Evolutionary conservation across 139 green algal genomes (phyloP).

Genomic region (Chlamydomonas schloesseri): DNA sequence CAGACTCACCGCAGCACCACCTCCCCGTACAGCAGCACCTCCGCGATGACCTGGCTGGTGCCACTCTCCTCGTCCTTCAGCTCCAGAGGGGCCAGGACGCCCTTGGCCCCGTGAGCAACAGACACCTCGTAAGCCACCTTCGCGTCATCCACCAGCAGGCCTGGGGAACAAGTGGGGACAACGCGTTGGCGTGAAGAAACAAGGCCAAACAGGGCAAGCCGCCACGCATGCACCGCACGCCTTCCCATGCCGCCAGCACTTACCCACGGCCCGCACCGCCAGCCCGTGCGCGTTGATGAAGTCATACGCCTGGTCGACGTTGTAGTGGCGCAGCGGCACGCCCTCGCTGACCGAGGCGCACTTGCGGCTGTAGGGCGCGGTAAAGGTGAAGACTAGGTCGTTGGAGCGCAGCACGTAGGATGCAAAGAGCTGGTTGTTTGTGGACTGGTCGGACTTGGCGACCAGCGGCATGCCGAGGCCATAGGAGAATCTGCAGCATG

Average conservation of each 20-base stretch:
- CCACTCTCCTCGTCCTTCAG: constrained; percentile 54
- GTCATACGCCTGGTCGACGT: constrained; percentile 65
- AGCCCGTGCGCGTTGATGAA: constrained; percentile 93
- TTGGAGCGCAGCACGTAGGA: constrained; percentile 84
- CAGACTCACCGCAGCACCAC: constrained; percentile 89
- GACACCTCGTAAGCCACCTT: constrained; percentile 75
- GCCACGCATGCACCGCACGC: too few relatives aligned
- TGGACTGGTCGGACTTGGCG: constrained; percentile 79
- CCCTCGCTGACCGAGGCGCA: background rate
- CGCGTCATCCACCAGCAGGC: constrained; percentile 89
- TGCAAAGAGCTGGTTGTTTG: constrained; percentile 87
- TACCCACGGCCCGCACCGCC: constrained; percentile 89
- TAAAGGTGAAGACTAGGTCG: constrained; percentile 95
- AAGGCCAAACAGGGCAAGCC: too few relatives aligned
- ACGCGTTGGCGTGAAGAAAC: too few relatives aligned
- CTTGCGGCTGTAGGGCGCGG: constrained; percentile 86
- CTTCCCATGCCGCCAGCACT: constrained; percentile 3
- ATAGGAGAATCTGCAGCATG: background rate
- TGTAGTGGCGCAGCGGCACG: constrained; percentile 67
- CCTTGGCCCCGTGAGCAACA: constrained; percentile 77
- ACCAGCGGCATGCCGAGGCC: background rate
- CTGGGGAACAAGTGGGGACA: constrained; percentile 47
- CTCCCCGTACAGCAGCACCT: constrained; percentile 96
- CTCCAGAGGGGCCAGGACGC: constrained; percentile 70
- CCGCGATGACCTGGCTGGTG: constrained; percentile 48